Evolutionary conservation across 768 basidiomycete genomes (phyloP).

Genomic region (Multifurca ochricompacta): DNA sequence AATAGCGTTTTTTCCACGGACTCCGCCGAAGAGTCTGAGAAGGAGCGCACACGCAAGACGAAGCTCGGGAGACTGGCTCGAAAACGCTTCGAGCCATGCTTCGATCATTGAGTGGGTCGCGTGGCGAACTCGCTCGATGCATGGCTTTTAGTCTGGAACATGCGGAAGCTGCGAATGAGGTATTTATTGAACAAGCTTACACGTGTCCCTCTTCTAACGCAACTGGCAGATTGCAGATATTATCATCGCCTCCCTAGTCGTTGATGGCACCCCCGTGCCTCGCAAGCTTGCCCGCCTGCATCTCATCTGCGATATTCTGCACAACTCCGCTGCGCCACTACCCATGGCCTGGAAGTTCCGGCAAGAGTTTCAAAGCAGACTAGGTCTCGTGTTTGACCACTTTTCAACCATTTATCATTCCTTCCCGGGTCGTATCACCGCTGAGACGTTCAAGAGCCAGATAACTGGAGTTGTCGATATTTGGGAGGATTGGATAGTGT

Average conservation of each 20-base stretch:
- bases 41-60: conserved; percentile 71
- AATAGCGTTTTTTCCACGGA: conserved; percentile 88
- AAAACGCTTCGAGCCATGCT: conserved; percentile 83
- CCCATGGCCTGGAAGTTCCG: conserved; percentile 98
- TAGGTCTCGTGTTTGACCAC: conserved; percentile 95
- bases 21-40: conserved; percentile 89
- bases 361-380: conserved; percentile 82
- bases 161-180: conserved; percentile 93
- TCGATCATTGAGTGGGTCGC: conserved; percentile 72
- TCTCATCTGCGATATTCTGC: conserved; percentile 94
- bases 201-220: not conserved
- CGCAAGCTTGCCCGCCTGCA: conserved; percentile 93
- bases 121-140: conserved; percentile 86
- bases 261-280: conserved; percentile 94
- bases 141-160: conserved; percentile 98
- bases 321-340: conserved; percentile 90
- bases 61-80: conserved; percentile 72
- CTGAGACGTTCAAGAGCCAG: conserved; percentile 92
- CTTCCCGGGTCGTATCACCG: conserved; percentile 92
- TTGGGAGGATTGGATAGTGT: conserved; percentile 99
- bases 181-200: conserved; percentile 27
- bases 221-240: conserved; percentile 71
- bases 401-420: conserved; percentile 90
- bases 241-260: conserved; percentile 79
- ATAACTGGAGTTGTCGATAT: conserved; percentile 85